Evolutionary conservation across 164 flowering plant species (phyloP).

Genomic region (Piper longum): DNA sequence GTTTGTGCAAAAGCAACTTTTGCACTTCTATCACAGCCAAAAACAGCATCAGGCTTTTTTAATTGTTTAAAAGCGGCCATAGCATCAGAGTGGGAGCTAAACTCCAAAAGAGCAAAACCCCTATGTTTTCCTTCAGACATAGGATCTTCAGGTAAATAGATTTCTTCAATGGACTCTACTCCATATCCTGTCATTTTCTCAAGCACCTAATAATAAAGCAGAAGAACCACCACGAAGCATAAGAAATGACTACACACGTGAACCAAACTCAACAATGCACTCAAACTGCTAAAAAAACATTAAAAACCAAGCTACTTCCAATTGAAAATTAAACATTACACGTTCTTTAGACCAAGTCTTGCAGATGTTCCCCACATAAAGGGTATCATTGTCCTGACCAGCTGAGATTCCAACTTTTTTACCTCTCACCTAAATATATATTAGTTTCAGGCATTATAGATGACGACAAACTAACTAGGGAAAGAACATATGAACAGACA

Average conservation of each 20-base stretch:
- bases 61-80: slow-evolving; percentile 27
- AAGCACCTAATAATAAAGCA: slow-evolving; percentile 14
- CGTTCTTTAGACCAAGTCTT: slow-evolving; percentile 28
- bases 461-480: neutral
- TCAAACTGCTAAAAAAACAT: neutral
- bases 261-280: neutral
- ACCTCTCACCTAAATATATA: slow-evolving; percentile 24
- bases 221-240: neutral
- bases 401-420: slow-evolving; percentile 22
- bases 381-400: slow-evolving; percentile 30
- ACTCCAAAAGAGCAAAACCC: slow-evolving; percentile 32
- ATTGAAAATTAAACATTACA: slow-evolving; percentile 10
- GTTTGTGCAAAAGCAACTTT: slow-evolving; percentile 25
- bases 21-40: slow-evolving; percentile 32
- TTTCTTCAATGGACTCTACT: slow-evolving; percentile 21
- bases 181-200: slow-evolving; percentile 18
- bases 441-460: neutral
- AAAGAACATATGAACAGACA: neutral
- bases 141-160: slow-evolving; percentile 26
- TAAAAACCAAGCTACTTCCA: neutral
- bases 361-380: slow-evolving; percentile 31
- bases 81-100: slow-evolving; percentile 24
- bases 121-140: slow-evolving; percentile 20
- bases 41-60: slow-evolving; percentile 30
- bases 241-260: no score